These are phyloP conservation scores for Quercus bicolor DNA, from an alignment of 306 rosid genomes.

Conservation along the genomic window DNA sequence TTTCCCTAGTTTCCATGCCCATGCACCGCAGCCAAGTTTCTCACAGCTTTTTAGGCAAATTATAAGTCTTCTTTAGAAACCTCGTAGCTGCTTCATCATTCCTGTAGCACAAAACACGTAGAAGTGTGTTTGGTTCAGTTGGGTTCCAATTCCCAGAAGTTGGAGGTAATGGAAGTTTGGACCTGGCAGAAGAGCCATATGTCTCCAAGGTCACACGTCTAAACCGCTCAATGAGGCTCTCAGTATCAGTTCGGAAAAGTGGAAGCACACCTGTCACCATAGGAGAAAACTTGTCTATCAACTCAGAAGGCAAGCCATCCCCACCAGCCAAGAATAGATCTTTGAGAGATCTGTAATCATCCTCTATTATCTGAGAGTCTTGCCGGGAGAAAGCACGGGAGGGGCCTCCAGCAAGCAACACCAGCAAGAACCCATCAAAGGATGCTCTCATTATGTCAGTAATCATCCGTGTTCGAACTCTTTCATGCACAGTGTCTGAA, in stretches of 20 bases:
- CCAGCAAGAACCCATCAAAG: conserved; percentile 89
- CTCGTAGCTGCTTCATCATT: conserved; percentile 79
- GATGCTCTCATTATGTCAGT: conserved; percentile 96
- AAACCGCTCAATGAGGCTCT: conserved; percentile 70
- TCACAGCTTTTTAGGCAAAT: conserved; percentile 89
- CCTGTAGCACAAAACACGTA: conserved; percentile 84
- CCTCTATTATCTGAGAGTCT: conserved; percentile 83
- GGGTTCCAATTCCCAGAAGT: conserved; percentile 95
- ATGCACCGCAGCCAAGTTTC: conserved; percentile 12
- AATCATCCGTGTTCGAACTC: conserved; percentile 73
- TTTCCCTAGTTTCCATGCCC: conserved; percentile 24
- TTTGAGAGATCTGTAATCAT: conserved; percentile 74
- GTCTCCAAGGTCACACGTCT: conserved; percentile 68
- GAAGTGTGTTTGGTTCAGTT: conserved; percentile 83
- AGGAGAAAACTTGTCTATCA: conserved; percentile 73
- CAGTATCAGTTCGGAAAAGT: conserved; percentile 78
- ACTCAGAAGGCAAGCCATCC: conserved; percentile 87
- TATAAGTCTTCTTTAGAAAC: conserved; percentile 84
- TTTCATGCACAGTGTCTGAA: conserved; percentile 74
- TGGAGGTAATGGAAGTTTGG: conserved; percentile 91
- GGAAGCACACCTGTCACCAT: conserved; percentile 71
- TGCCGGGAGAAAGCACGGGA: conserved; percentile 74
- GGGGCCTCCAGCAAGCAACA: conserved; percentile 97
- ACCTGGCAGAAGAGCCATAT: conserved; percentile 75
- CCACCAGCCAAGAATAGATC: conserved; percentile 93